A percentile compares a stretch with the other conserved stretches of the same genome.
Conservation (phyloP, 2,329 filamentous ascomycete species). For the Hypomyces rosellus region DNA sequence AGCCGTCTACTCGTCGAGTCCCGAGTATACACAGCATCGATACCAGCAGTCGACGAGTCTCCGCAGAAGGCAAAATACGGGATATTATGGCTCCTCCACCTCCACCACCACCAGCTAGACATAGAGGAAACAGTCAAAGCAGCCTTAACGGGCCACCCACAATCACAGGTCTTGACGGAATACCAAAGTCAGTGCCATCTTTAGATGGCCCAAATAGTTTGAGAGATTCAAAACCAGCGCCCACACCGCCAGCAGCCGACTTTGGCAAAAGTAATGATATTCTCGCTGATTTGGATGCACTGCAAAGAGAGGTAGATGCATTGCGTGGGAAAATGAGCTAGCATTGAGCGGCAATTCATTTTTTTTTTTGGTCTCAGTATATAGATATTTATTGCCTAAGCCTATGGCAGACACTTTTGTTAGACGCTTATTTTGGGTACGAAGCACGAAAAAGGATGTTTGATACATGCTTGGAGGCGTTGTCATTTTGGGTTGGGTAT, state of each 20-base stretch:
- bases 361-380: no score
- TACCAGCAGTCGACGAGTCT: constrained; percentile 23
- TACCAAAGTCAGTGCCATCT: constrained; percentile 5
- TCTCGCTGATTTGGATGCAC: constrained; percentile 62
- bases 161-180: constrained; percentile 29
- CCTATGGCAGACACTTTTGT: no score
- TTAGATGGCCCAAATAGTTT: neutral
- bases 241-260: constrained; percentile 16
- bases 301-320: constrained; percentile 72
- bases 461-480: no score
- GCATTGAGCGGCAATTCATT: no score
- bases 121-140: constrained; percentile 41
- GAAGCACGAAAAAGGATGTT: no score
- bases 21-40: constrained; percentile 38
- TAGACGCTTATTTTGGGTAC: no score
- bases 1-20: constrained; percentile 38
- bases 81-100: constrained; percentile 32
- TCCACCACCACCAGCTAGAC: constrained; percentile 43
- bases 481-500: no score
- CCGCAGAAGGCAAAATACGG: constrained; percentile 23
- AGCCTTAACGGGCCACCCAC: constrained; percentile 31
- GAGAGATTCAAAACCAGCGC: constrained; percentile 4
- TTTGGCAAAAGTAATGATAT: constrained; percentile 48
- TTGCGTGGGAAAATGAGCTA: constrained; percentile 28
- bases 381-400: no score